Evolutionary conservation across 169 alveolate species (phyloP), one percentile per base, ranked within the genome.

Genomic region (Sarcocystis neurona): DNA sequence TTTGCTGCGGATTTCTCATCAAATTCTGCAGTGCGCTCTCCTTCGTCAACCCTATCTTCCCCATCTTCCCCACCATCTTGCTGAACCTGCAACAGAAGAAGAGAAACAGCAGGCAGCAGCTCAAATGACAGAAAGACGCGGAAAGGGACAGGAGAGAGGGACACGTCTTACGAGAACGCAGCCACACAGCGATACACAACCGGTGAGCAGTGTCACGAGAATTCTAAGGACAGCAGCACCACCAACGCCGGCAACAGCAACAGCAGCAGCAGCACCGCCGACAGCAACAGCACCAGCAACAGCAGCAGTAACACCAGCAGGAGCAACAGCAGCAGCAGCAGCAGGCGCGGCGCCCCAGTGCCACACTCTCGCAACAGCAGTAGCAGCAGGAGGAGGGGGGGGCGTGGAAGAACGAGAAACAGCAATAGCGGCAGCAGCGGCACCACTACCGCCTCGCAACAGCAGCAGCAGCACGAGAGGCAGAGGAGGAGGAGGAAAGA

Each of bases 31-130:
- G 80, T 68, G 96, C 94, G 46, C 90, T 58, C 75, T 95, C 97
- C 90, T 97, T 98, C 58, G 97, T 97, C 70, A 98, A 95, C 34
- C 98, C 98, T 84, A 97, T 91, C 91, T 97, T 97, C 32, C 99
- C 99, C 98, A 99, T 96, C 94, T 97, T 97, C 46, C 96, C 97
- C 60, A 98, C 99, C 98, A 99, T 97, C 93, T 97, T 97, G 90
- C 98, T 96, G 86, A 99, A 95, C 91, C 94, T 96, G 72, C 27
- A 86, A 43, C 56, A 39, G 27, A 34, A 15, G 30, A 12, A 10
- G 27, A 27, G 30, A 78, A 27, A 56, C 15, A 10, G n/a, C 6
- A 3, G 34, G n/a, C n/a, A 5, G 44, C 30, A 43, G 27, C 63
- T 18, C 41, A 58, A 32, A 47, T 23, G 23, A 66, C 53, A 18